Base-by-base conservation (phyloP, 352 stramenopile genomes). In the Globisporangium iwayamae region DNA sequence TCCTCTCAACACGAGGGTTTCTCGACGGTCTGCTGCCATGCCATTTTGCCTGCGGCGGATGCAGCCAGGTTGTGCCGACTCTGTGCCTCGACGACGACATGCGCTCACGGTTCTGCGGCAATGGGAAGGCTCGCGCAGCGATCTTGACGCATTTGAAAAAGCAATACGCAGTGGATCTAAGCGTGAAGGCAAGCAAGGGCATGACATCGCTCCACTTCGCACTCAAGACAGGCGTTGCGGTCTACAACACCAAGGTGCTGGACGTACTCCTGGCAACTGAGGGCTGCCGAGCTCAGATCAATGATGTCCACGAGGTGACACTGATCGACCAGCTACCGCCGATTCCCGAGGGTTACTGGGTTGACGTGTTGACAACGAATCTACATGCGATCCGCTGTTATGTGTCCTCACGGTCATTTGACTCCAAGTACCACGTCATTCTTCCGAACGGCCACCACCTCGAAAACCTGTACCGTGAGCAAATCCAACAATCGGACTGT, bases 1-100 rank as follows among this genome's bases (percentile, higher is more conserved):
- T 91, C 1, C 53, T 89, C 0, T 52, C 55, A 1, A 73, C 64
- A 1, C 22, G 60, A 1, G 80, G 72, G 2, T 73, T 72, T 28
- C 11, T 47, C 10, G 76, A 71, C 28, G 67, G 73, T 0, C 76
- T 88, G 25, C 53, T 87, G 18, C 81, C 85, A 4, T 87, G 78
- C 69, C 81, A 91, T 39, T 79, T 91, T 57, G 64, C 83, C 0
- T 91, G 85, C 60, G 85, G 85, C 18, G 85, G 70, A 0, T 75
- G 72, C 63, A 63, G 68, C 7, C 69, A 87, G 14, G 67, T 81
- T 0, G 70, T 67, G 1, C 25, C 63, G 3, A 76, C 60, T 0
- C 46, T 89, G 28, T 85, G 71, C 50, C 74, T 90, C 0, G 70
- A 85, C 10, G 74, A 89, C 60, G 72, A 73, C 11, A 85, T 89